Conservation (phyloP, 495 filamentous ascomycete species). For the Penicillium antarcticum region DNA sequence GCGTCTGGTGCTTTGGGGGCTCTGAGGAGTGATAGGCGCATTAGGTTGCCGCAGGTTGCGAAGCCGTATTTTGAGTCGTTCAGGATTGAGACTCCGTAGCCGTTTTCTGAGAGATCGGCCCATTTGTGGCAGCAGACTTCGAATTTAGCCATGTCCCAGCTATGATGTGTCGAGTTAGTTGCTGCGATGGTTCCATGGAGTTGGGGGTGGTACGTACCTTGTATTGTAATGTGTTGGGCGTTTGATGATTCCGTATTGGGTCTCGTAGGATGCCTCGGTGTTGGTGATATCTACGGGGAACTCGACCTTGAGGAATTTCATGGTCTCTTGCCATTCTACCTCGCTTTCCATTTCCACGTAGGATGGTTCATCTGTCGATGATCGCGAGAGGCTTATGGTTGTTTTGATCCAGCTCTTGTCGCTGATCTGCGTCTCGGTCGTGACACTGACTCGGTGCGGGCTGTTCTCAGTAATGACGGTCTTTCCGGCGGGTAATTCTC, state of each 20-base stretch:
- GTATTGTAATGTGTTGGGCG: slow-evolving; percentile 96
- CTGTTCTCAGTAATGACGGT: slow-evolving; percentile 71
- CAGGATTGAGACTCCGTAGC: slow-evolving; percentile 88
- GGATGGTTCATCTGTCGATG: slow-evolving; percentile 58
- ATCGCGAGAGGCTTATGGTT: slow-evolving; percentile 73
- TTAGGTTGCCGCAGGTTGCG: slow-evolving; percentile 83
- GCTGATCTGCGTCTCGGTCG: slow-evolving; percentile 81
- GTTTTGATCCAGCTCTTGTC: slow-evolving; percentile 85
- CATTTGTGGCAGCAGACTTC: slow-evolving; percentile 98
- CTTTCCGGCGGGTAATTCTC: slow-evolving; percentile 62
- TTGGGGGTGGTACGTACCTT: slow-evolving; percentile 37
- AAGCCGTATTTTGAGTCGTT: slow-evolving; percentile 98
- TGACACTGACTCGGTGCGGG: slow-evolving; percentile 70
- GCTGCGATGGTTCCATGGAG: slow-evolving; percentile 1
- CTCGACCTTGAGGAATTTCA: slow-evolving; percentile 98
- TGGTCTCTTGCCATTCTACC: slow-evolving; percentile 89
- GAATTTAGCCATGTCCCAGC: slow-evolving; percentile 99
- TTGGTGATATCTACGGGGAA: slow-evolving; percentile 92
- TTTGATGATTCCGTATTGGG: slow-evolving; percentile 82
- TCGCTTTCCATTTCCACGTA: slow-evolving; percentile 77
- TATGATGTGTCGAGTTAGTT: slow-evolving; percentile 21
- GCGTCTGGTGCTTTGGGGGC: slow-evolving; percentile 96
- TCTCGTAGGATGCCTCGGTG: slow-evolving; percentile 94
- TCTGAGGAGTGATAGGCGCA: slow-evolving; percentile 86
- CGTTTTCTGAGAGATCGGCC: slow-evolving; percentile 91